These are phyloP conservation scores for Tricholoma matsutake DNA, from an alignment of 768 basidiomycete genomes.

Conservation along the genomic window DNA sequence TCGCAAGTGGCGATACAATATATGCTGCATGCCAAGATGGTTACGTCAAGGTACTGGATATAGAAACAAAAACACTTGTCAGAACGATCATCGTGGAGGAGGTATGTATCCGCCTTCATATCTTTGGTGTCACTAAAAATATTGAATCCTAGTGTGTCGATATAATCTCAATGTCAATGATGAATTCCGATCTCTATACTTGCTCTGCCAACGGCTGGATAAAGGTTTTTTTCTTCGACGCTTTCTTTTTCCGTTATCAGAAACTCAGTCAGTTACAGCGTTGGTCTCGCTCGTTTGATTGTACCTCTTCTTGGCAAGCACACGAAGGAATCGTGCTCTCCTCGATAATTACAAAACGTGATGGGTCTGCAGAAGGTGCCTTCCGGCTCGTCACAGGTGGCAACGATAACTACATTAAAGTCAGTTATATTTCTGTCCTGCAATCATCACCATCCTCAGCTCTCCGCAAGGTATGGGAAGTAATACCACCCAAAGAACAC, in stretches of 20 bases:
- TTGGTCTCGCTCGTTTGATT: constrained; percentile 83
- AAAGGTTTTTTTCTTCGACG: constrained; percentile 42
- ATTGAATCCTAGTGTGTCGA: constrained; percentile 57
- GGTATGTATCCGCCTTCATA: constrained; percentile 33
- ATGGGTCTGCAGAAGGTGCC: constrained; percentile 23
- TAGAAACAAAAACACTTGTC: constrained; percentile 85
- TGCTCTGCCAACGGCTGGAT: constrained; percentile 67
- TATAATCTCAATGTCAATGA: constrained; percentile 74
- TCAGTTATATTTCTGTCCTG: constrained; percentile 21
- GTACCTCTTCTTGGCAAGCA: constrained; percentile 77
- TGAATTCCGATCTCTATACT: constrained; percentile 64
- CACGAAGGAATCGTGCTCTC: constrained; percentile 85
- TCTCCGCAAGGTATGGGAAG: constrained; percentile 50
- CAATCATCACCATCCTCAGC: background rate
- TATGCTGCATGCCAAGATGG: constrained; percentile 96
- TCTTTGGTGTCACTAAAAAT: background rate
- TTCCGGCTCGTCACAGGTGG: constrained; percentile 71
- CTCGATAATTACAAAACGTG: constrained; percentile 52
- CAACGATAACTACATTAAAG: constrained; percentile 84
- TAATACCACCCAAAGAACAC: constrained; percentile 31
- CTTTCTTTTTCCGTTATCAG: background rate
- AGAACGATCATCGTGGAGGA: constrained; percentile 86
- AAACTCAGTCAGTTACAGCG: constrained; percentile 39
- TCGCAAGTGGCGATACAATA: constrained; percentile 70
- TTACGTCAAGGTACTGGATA: constrained; percentile 84